These are phyloP conservation scores for Stenocarpella maydis DNA, from an alignment of 2,329 filamentous ascomycete genomes.

Conservation along the genomic window DNA sequence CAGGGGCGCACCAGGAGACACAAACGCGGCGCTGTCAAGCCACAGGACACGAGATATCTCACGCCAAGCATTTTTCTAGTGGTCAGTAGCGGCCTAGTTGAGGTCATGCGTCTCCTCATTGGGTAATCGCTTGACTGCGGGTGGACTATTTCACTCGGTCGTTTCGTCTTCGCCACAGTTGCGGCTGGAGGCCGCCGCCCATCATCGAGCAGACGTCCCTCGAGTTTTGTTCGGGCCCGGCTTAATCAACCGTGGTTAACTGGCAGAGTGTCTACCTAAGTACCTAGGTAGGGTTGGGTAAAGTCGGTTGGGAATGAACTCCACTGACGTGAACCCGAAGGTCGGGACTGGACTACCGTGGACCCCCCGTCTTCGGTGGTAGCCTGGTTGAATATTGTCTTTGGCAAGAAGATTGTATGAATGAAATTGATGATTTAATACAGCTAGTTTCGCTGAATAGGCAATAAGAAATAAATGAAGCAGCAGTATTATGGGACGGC, in stretches of 20 bases:
- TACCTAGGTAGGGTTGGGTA: too few species aligned
- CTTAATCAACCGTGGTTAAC: too few species aligned
- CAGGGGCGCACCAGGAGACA: too few species aligned
- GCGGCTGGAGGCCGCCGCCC: constrained; percentile 35
- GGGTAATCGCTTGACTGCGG: constrained; percentile 16
- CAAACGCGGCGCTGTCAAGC: constrained; percentile 15
- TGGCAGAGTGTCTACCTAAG: too few species aligned
- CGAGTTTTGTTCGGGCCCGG: neutral
- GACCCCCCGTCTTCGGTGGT: too few species aligned
- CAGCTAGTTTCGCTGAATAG: neutral
- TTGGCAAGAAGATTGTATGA: neutral
- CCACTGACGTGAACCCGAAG: too few species aligned
- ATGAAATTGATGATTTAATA: constrained; percentile 12
- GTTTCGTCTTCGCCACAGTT: constrained; percentile 28
- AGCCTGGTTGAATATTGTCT: too few species aligned
- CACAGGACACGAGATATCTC: neutral
- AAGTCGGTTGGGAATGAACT: too few species aligned
- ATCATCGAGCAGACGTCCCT: neutral
- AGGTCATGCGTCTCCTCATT: constrained; percentile 4
- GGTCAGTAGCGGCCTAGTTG: constrained; percentile 15
- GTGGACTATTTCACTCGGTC: too few species aligned
- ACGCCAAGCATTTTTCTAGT: neutral
- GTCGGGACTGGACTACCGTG: too few species aligned
- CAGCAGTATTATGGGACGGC: neutral
- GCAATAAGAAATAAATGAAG: constrained; percentile 25